These are phyloP conservation scores for Corylus heterophylla DNA, from an alignment of 306 rosid genomes.

Conservation along the genomic window DNA sequence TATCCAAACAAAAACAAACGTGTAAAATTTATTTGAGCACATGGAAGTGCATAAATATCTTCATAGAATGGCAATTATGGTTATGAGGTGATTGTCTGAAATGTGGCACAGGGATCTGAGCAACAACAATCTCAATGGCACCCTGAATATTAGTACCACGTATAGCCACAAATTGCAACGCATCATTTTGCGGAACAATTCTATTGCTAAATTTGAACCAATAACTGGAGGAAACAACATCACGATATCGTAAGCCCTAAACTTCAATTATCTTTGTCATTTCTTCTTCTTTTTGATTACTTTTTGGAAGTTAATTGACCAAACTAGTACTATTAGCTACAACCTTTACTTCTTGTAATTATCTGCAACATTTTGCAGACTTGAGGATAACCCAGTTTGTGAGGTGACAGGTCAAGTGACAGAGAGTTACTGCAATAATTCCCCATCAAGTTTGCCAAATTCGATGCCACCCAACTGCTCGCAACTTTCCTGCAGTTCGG, in stretches of 20 bases:
- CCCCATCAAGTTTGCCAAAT: conserved; percentile 28
- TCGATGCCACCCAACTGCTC: conserved; percentile 35
- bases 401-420: conserved; percentile 17
- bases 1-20: neutral
- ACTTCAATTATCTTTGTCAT: neutral
- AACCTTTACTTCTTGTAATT: too few species aligned
- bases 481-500: conserved; percentile 28
- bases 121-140: neutral
- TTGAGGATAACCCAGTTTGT: conserved; percentile 52
- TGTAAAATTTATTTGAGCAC: neutral
- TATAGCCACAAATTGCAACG: neutral
- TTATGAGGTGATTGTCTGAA: neutral
- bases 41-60: neutral
- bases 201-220: neutral
- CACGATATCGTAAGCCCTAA: conserved; percentile 25
- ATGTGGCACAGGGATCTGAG: neutral
- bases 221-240: neutral
- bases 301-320: neutral
- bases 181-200: neutral
- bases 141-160: neutral
- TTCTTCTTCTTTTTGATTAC: neutral
- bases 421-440: conserved; percentile 37
- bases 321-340: neutral
- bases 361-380: conserved; percentile 37
- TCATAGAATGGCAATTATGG: neutral